Conservation (phyloP, 2,329 filamentous ascomycete species). For the Westerdykella sp. region DNA sequence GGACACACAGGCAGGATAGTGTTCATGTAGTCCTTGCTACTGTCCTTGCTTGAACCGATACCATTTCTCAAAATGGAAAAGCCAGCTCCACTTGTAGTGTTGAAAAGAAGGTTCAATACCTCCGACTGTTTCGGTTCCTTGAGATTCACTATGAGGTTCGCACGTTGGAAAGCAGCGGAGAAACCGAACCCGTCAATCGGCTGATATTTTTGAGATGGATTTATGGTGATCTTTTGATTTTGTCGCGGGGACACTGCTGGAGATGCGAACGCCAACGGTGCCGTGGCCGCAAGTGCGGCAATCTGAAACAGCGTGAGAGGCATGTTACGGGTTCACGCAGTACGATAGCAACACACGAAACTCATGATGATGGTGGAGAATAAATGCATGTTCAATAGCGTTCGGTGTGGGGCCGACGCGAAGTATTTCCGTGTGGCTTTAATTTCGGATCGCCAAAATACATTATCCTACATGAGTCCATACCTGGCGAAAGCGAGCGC, state of each 20-base stretch:
- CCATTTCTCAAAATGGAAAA: conserved; percentile 44
- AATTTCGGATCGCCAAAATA: conserved; percentile 2
- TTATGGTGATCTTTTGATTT: conserved; percentile 34
- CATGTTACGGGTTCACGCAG: conserved; percentile 4
- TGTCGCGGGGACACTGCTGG: conserved; percentile 15
- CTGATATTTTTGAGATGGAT: conserved; percentile 41
- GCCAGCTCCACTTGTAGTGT: conserved; percentile 41
- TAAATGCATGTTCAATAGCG: conserved; percentile 2
- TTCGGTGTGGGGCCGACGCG: conserved; percentile 6
- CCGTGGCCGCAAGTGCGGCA: conserved; percentile 8
- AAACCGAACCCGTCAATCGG: conserved; percentile 45
- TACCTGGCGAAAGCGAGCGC: neutral
- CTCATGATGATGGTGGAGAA: neutral
- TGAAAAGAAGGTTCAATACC: conserved; percentile 43
- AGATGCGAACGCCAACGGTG: conserved; percentile 7
- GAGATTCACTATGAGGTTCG: conserved; percentile 41
- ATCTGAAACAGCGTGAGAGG: conserved; percentile 6
- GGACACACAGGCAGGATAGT: conserved; percentile 24
- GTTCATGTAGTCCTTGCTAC: conserved; percentile 35
- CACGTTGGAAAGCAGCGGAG: conserved; percentile 42
- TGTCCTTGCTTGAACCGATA: conserved; percentile 41
- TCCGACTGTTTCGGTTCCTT: conserved; percentile 37
- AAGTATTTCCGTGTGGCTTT: neutral
- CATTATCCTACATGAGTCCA: conserved; percentile 1
- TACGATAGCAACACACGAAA: neutral